Base-by-base conservation (phyloP, 2,329 filamentous ascomycete genomes). In the Colletotrichum orchidophilum region DNA sequence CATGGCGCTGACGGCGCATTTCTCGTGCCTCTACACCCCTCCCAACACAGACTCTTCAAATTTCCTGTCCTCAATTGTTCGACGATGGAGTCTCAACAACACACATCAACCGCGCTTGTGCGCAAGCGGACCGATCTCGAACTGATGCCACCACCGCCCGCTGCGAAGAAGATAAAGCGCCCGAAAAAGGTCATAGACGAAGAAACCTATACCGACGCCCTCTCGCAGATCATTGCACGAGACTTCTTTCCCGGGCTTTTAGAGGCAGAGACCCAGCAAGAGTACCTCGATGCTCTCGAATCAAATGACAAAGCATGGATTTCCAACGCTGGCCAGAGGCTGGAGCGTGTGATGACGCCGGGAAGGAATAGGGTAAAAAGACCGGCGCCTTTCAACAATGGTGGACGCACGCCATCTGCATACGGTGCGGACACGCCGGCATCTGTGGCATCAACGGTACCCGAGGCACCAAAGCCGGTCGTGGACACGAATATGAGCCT, bases 181-280 rank as follows among this genome's bases (percentile, higher is more conserved):
- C 96, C 96, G 0, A 91, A 92, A 73, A 93, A 92, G 73, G 91
- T 98, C 31, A 89, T 99, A 31, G 94, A 97, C 80, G 96, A 99
- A 86, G 96, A 99, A 75, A 91, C 93, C 63, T 99, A 99, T 81
- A 96, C 94, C 2, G 91, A 95, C 69, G 93, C 94, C 1, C 87
- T 99, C 31, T 97, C 95, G 0, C 92, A 96, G 75, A 98, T 99
- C 78, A 97, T 99, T 73, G 94, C 94, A 11, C 91, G 96, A 74
- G 96, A 99, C 85, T 99, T 97, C 85, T 99, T 98, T 77, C 96
- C 96, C 0, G 96, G 96, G 0, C 87, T 99, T 0, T 84, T 95
- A 5, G 95, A 98, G 80, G 92, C 91, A 15, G 91, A 97, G 76
- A 92, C 92, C 0, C 95, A 98, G 80, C 92, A 95, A 79, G 96